Conservation (phyloP, 345 rosid genomes). For the Gossypium sturtianum region DNA sequence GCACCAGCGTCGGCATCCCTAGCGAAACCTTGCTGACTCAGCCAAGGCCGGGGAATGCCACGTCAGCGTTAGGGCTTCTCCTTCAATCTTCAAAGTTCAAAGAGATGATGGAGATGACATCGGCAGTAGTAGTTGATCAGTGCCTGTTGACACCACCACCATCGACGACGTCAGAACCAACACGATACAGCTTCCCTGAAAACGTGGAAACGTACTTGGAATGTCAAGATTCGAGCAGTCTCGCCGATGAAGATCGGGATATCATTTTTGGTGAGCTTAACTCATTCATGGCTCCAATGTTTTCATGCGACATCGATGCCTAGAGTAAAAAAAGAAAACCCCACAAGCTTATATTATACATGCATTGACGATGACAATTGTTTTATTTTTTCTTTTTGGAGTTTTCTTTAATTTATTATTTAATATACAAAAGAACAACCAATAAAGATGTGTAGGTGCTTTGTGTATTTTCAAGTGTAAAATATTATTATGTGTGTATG, state of each 20-base stretch:
- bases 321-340: not conserved
- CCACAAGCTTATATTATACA: not conserved
- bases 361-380: not conserved
- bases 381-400: not conserved
- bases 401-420: not conserved
- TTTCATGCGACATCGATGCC: constrained; percentile 45
- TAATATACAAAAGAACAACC: not conserved
- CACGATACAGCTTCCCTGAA: constrained; percentile 63
- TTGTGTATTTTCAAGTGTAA: too few relatives aligned
- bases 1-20: not conserved
- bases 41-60: constrained; percentile 27
- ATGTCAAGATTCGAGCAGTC: constrained; percentile 48
- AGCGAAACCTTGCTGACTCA: constrained; percentile 4
- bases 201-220: constrained; percentile 69
- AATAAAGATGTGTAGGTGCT: not conserved
- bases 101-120: constrained; percentile 62
- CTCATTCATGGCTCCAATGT: constrained; percentile 39
- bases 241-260: constrained; percentile 38
- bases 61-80: constrained; percentile 61
- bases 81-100: constrained; percentile 61
- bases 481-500: too few relatives aligned
- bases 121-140: constrained; percentile 16
- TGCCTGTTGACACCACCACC: constrained; percentile 5
- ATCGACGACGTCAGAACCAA: constrained; percentile 19
- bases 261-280: constrained; percentile 51